phyloP scores from a whole-genome alignment of 176 grass and related monocot genomes.

The Phoenix roebelenii region DNA sequence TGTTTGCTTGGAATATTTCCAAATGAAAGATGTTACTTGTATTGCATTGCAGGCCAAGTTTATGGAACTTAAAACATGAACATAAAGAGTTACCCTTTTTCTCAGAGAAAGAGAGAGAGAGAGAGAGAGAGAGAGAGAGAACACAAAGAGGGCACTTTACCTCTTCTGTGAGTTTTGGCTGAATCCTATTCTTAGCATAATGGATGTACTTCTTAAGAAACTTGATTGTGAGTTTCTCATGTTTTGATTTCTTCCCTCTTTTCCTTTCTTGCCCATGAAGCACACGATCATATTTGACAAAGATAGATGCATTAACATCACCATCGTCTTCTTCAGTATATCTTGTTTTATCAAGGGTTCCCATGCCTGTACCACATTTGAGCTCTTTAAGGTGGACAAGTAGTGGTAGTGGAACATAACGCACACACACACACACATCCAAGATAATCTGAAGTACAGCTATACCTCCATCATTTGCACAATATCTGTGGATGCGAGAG shows the following conservation, averaged over 20 bases:
- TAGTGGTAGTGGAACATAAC: no score
- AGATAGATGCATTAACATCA: constrained; percentile 57
- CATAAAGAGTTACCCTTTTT: no score
- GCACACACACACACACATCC: no score
- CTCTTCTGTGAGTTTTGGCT: constrained; percentile 91
- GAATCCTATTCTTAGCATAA: constrained; percentile 92
- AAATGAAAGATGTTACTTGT: no score
- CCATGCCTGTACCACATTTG: constrained; percentile 34
- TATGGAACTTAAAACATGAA: no score
- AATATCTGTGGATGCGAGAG: constrained; percentile 93
- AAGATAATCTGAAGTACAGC: constrained; percentile 6
- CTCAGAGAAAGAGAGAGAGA: no score
- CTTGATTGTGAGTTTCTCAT: constrained; percentile 80
- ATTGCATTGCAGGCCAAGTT: no score
- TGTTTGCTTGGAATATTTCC: no score
- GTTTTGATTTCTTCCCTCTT: constrained; percentile 66
- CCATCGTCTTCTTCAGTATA: constrained; percentile 82
- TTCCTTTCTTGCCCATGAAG: constrained; percentile 95
- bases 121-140: no score
- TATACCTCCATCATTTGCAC: constrained; percentile 78
- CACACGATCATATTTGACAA: constrained; percentile 94
- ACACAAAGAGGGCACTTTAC: constrained; percentile 24
- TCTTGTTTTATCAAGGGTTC: constrained; percentile 50
- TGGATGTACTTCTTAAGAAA: constrained; percentile 98
- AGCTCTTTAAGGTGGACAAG: constrained; percentile 9